Base-by-base conservation (phyloP, 2,329 filamentous ascomycete genomes). In the Chalaropsis ovoidea region DNA sequence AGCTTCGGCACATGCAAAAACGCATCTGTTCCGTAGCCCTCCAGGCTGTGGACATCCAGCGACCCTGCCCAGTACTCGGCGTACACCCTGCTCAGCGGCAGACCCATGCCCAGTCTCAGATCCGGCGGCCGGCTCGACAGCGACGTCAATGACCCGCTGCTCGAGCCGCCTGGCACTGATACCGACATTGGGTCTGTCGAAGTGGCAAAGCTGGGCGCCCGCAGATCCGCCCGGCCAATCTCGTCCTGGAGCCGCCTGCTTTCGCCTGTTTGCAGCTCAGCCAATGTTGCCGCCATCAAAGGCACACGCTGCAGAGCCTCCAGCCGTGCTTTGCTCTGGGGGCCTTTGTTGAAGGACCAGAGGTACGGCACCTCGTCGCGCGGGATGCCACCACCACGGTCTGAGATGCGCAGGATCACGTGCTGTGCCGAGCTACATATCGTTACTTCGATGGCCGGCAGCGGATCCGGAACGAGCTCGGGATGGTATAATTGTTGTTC, bases 51-150 rank as follows among this genome's bases (percentile, higher is more conserved):
- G 67, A 97, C 76, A 71, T 96, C 89, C 8, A 99, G 78, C 71
- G 84, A 94, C 27, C 94, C 94, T 2, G 94, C 94, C 94, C 94
- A 99, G 75, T 97, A 97, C 75, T 97, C 93, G 35, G 93, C 91
- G 75, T 97, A 99, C 2, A 97, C 89, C 68, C 90, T 84, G 71
- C 92, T 96, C 77, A 99, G 86, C 0, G 94, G 94, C 63, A 99
- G 76, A 1, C 94, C 94, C 82, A 99, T 95, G 3, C 94, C 94
- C 1, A 99, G 80, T 11, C 90, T 84, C 68, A 97, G 78, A 72
- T 96, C 88, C 0, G 94, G 93, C 19, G 91, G 90, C 43, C 94
- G 82, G 67, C 86, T 88, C 0, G 90, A 90, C 52, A 99, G 79
- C 1, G 88, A 86, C 11, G 88, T 85, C 31, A 99, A 79, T 0